Evolutionary conservation across 768 basidiomycete genomes (phyloP).

Genomic region (Porpolomopsis calyptriformis): DNA sequence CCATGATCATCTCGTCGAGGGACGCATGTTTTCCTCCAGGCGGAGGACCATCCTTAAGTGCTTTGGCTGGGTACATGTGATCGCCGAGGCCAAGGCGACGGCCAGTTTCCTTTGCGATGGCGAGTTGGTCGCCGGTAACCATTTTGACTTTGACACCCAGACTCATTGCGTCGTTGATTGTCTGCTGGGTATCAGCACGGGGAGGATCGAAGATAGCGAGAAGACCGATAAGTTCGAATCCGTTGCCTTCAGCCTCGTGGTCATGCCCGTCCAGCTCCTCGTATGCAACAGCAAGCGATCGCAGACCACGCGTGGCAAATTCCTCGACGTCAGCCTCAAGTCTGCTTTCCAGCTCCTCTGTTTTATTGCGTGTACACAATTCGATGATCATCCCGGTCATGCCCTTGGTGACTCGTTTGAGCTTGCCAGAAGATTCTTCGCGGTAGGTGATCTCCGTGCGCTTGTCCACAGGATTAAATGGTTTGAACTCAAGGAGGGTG

Average conservation of each 20-base stretch:
- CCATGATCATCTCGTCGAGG: constrained; percentile 98
- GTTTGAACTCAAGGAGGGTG: constrained; percentile 97
- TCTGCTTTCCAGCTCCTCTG: constrained; percentile 78
- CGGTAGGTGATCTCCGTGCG: constrained; percentile 98
- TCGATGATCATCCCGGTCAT: constrained; percentile 99
- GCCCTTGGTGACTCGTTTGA: constrained; percentile 99
- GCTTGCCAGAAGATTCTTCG: constrained; percentile 86
- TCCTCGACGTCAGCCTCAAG: constrained; percentile 95
- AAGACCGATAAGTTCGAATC: constrained; percentile 95
- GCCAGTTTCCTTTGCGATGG: constrained; percentile 98
- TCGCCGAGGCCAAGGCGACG: constrained; percentile 96
- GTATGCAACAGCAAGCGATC: constrained; percentile 91
- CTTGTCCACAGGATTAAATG: constrained; percentile 99
- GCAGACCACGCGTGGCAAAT: constrained; percentile 90
- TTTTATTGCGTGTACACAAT: constrained; percentile 96
- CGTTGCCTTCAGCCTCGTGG: constrained; percentile 81
- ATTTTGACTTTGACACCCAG: constrained; percentile 99
- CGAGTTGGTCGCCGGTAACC: constrained; percentile 99
- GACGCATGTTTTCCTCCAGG: constrained; percentile 73
- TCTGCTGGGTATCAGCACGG: constrained; percentile 97
- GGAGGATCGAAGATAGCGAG: constrained; percentile 97
- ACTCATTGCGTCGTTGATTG: constrained; percentile 91
- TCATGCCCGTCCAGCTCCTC: constrained; percentile 86
- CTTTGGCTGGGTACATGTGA: constrained; percentile 99
- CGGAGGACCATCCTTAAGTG: constrained; percentile 93